Percentiles rank a stretch among this genome's conserved stretches.
Evolutionary conservation across 106 monocot species (phyloP).

Genomic region (Acorus gramineus): DNA sequence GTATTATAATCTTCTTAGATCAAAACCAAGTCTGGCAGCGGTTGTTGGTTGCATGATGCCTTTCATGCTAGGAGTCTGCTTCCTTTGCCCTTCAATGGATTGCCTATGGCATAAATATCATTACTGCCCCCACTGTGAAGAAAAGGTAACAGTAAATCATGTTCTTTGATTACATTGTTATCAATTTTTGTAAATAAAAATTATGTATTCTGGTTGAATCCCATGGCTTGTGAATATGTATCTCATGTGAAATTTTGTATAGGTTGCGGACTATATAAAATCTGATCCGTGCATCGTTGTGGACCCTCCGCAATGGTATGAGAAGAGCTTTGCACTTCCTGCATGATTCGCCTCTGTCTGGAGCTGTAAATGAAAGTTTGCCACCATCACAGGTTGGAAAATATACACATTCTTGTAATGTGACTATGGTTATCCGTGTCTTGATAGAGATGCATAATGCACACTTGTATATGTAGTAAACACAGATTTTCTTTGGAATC

Average conservation of each 20-base stretch:
- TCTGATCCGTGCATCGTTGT: constrained; percentile 71
- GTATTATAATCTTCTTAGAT: constrained; percentile 19
- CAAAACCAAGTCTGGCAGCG: constrained; percentile 81
- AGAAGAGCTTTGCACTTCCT: constrained; percentile 77
- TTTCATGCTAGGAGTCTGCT: constrained; percentile 86
- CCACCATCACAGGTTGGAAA: not conserved
- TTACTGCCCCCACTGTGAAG: constrained; percentile 73
- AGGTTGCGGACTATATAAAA: constrained; percentile 83
- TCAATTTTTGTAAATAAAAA: not conserved
- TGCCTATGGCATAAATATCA: constrained; percentile 97
- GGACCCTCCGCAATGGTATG: constrained; percentile 48
- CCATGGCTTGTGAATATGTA: too few species aligned
- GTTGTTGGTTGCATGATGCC: constrained; percentile 93
- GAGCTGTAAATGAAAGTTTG: constrained; percentile 7
- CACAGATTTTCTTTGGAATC: too few species aligned
- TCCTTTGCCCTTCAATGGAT: constrained; percentile 89
- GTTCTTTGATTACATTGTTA: not conserved
- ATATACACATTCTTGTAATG: not conserved
- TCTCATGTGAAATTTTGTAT: not conserved
- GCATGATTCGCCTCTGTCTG: constrained; percentile 10
- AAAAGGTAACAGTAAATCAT: constrained; percentile 46
- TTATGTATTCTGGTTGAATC: too few species aligned
- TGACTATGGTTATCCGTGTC: too few species aligned
- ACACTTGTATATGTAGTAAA: too few species aligned
- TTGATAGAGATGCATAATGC: too few species aligned